Conservation (phyloP, 2,329 filamentous ascomycete species). For the Ilyonectria sp. region DNA sequence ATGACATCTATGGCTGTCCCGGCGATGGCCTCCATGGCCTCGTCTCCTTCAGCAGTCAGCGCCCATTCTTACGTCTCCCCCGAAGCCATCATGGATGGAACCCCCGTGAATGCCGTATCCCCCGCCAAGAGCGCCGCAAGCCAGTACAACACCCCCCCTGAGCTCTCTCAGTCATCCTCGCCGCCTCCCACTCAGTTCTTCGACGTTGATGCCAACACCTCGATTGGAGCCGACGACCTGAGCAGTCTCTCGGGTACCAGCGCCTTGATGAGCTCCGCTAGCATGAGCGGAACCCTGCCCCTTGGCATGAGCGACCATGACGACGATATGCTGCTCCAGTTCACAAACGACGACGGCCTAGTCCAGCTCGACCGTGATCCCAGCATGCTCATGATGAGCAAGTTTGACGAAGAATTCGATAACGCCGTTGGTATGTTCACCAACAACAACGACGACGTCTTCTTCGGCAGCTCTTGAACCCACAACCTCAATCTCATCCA, state of each 20-base stretch:
- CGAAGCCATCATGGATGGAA: slow-evolving; percentile 58
- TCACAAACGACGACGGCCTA: slow-evolving; percentile 60
- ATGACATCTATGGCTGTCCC: slow-evolving; percentile 54
- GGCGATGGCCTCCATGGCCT: slow-evolving; percentile 52
- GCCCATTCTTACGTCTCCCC: slow-evolving; percentile 64
- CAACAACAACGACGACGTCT: slow-evolving; percentile 65
- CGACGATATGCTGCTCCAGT: slow-evolving; percentile 62
- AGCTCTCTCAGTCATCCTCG: slow-evolving; percentile 73
- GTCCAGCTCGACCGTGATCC: slow-evolving; percentile 62
- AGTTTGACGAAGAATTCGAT: slow-evolving; percentile 70
- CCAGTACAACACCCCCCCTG: slow-evolving; percentile 71
- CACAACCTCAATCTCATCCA: slow-evolving; percentile 3
- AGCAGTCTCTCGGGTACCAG: slow-evolving; percentile 49
- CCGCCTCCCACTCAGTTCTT: slow-evolving; percentile 67
- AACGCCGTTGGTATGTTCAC: slow-evolving; percentile 66
- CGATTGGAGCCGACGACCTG: slow-evolving; percentile 51
- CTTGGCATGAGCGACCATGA: slow-evolving; percentile 57
- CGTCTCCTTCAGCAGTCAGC: slow-evolving; percentile 59
- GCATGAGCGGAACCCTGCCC: slow-evolving; percentile 53
- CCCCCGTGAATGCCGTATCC: slow-evolving; percentile 58
- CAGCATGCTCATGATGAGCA: slow-evolving; percentile 65
- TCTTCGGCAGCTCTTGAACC: slow-evolving; percentile 60
- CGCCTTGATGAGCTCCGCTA: slow-evolving; percentile 52
- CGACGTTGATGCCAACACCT: slow-evolving; percentile 60
- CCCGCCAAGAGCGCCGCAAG: slow-evolving; percentile 67